Evolutionary conservation across 2,329 filamentous ascomycete species (phyloP).

Genomic region (Elsinoe ampelina): DNA sequence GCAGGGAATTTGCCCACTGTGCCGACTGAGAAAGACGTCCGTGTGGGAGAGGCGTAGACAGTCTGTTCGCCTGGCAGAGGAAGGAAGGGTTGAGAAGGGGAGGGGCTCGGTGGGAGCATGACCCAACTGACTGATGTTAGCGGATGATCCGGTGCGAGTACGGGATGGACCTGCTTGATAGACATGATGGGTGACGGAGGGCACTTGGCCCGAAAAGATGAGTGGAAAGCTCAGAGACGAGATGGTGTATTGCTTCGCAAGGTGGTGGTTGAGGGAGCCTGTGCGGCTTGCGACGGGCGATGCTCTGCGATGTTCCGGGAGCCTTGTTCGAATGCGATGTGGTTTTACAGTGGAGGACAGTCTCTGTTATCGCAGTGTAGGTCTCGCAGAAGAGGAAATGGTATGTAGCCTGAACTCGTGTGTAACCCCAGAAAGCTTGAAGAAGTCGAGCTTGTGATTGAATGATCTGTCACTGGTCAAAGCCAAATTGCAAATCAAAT

Average conservation of each 20-base stretch:
- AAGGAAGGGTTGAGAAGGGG: conserved; percentile 52
- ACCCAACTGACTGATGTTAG: conserved; percentile 58
- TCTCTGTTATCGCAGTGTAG: not conserved
- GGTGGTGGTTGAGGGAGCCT: not conserved
- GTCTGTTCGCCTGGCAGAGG: conserved; percentile 76
- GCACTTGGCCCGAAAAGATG: conserved; percentile 4
- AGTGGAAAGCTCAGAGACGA: not conserved
- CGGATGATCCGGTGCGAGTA: not conserved
- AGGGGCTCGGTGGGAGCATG: conserved; percentile 65
- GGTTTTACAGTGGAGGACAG: not conserved
- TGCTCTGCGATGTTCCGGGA: no score
- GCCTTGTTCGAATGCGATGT: no score
- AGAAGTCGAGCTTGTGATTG: not conserved
- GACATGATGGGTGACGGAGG: conserved; percentile 3
- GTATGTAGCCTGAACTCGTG: not conserved
- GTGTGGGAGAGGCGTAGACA: conserved; percentile 68
- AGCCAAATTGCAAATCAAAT: no score
- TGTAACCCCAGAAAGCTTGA: not conserved
- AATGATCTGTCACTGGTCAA: not conserved
- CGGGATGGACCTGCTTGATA: not conserved
- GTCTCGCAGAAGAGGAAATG: not conserved
- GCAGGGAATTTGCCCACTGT: conserved; percentile 48
- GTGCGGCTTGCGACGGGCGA: not conserved
- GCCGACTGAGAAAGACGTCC: conserved; percentile 67
- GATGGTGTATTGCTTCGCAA: not conserved